A percentile compares a stretch with the other conserved stretches of the same genome.
Evolutionary conservation across 2,329 filamentous ascomycete genomes (phyloP).

Genomic region (Chalaropsis ovoidea): DNA sequence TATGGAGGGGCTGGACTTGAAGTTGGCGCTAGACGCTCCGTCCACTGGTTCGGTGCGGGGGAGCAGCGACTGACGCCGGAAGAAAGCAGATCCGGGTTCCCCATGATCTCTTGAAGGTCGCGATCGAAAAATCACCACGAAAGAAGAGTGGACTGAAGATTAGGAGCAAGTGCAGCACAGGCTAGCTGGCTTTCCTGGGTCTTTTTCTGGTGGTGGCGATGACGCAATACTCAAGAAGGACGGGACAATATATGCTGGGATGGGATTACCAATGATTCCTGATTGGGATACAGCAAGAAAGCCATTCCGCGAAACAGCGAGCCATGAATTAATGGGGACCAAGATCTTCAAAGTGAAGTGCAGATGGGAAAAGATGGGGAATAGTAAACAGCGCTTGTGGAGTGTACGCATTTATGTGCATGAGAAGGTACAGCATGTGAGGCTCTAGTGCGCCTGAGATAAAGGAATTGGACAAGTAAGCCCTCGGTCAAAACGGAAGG

Average conservation of each 20-base stretch:
- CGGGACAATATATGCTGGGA: neutral
- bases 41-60: neutral
- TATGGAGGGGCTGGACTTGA: neutral
- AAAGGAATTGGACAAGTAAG: neutral
- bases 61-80: neutral
- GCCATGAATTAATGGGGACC: neutral
- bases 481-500: neutral
- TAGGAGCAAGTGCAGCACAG: neutral
- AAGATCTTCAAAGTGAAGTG: neutral
- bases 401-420: neutral
- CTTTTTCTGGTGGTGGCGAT: neutral
- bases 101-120: neutral
- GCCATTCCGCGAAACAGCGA: neutral
- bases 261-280: neutral
- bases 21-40: neutral
- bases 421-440: neutral
- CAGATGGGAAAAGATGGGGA: neutral
- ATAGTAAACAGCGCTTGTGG: neutral
- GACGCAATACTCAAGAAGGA: neutral
- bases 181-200: neutral
- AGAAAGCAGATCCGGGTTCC: neutral
- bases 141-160: neutral
- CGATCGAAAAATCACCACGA: too few species aligned
- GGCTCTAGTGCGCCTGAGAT: neutral
- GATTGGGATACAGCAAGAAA: neutral